phyloP scores from a whole-genome alignment of 768 basidiomycete species.

The Tricholoma sp. region DNA sequence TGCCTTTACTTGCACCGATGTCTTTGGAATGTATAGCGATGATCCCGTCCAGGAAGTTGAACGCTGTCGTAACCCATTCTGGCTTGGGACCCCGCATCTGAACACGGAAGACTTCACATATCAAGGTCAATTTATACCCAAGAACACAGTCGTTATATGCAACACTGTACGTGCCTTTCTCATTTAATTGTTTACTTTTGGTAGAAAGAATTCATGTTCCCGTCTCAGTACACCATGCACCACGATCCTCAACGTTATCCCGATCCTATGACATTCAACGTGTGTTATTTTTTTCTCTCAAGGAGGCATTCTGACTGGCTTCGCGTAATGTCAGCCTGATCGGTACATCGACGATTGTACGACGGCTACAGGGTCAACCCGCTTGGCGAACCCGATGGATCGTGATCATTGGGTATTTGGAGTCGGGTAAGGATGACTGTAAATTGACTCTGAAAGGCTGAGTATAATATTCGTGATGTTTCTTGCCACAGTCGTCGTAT shows the following conservation, averaged over 20 bases:
- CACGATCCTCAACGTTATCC: slow-evolving; percentile 32
- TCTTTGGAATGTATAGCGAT: neutral
- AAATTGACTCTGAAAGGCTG: too few relatives aligned
- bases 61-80: slow-evolving; percentile 1
- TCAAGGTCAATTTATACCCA: slow-evolving; percentile 26
- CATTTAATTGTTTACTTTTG: neutral
- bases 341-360: slow-evolving; percentile 36
- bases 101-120: slow-evolving; percentile 5
- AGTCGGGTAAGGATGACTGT: too few relatives aligned
- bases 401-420: too few relatives aligned
- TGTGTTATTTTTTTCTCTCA: neutral
- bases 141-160: slow-evolving; percentile 33
- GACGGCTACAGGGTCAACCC: slow-evolving; percentile 38
- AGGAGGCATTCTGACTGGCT: neutral
- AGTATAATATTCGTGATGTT: too few relatives aligned
- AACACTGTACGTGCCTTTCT: slow-evolving; percentile 27
- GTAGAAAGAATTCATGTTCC: neutral
- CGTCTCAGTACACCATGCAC: slow-evolving; percentile 31
- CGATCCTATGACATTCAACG: slow-evolving; percentile 32
- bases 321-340: slow-evolving; percentile 28
- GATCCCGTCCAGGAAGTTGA: slow-evolving; percentile 1
- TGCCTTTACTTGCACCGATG: neutral
- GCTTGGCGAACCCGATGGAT: too few relatives aligned
- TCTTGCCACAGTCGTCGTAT: too few relatives aligned
- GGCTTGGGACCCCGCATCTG: slow-evolving; percentile 5